These are phyloP conservation scores for Chaetothyriales sp. DNA, from an alignment of 2,329 filamentous ascomycete genomes.

Conservation along the genomic window DNA sequence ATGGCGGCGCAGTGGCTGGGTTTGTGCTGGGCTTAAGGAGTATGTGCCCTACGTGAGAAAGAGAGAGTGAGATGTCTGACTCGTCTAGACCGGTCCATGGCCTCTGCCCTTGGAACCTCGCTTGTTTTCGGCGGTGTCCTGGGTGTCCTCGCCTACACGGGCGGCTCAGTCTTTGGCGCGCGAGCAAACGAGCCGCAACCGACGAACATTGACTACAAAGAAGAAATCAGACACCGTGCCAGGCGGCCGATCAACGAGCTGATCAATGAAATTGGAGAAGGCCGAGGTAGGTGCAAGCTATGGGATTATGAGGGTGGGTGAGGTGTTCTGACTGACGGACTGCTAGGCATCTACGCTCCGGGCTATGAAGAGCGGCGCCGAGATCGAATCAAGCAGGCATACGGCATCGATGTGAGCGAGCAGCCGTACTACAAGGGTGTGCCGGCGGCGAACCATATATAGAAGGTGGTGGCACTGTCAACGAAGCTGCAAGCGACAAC, in stretches of 20 bases:
- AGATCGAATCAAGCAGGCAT: conserved; percentile 69
- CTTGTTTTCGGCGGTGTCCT: conserved; percentile 42
- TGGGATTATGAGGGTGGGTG: background rate
- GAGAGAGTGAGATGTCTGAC: background rate
- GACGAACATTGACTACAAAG: conserved; percentile 58
- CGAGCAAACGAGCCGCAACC: conserved; percentile 34
- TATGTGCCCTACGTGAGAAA: conserved; percentile 27
- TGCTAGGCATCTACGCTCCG: conserved; percentile 58
- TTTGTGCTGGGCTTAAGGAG: conserved; percentile 56
- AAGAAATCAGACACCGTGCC: conserved; percentile 56
- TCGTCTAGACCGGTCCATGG: conserved; percentile 46
- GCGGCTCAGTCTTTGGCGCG: conserved; percentile 44
- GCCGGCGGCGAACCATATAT: background rate
- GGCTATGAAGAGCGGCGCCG: conserved; percentile 75
- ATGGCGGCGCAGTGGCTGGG: conserved; percentile 65
- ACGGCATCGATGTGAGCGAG: conserved; percentile 68
- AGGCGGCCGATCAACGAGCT: conserved; percentile 66
- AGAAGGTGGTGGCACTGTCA: background rate
- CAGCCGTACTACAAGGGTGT: conserved; percentile 26
- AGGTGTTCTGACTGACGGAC: conserved; percentile 7
- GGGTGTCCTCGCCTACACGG: conserved; percentile 53
- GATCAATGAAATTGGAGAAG: conserved; percentile 67
- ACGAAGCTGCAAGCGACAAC: too few relatives aligned
- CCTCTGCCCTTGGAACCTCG: conserved; percentile 55
- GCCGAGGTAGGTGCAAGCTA: conserved; percentile 49